These are phyloP conservation scores for Aspergillus thermomutatus DNA, from an alignment of 2,329 filamentous ascomycete species.

Conservation along the genomic window DNA sequence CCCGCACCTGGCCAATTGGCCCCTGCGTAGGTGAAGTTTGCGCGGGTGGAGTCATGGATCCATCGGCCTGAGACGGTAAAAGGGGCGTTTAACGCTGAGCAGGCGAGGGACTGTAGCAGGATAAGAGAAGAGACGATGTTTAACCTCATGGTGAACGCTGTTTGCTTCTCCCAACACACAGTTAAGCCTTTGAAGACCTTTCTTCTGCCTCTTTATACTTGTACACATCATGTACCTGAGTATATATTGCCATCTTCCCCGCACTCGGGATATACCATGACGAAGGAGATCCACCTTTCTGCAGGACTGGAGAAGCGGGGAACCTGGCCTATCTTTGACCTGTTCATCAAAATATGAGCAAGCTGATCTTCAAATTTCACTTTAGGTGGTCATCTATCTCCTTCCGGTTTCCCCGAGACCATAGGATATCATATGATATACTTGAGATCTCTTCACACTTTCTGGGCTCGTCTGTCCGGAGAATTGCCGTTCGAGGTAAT, in stretches of 20 bases:
- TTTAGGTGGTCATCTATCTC: too few relatives aligned
- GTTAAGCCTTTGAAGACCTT: too few relatives aligned
- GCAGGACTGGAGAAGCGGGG: neutral
- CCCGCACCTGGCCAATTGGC: conserved; percentile 32
- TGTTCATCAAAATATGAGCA: neutral
- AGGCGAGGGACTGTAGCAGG: neutral
- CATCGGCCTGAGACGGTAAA: conserved; percentile 33
- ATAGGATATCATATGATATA: neutral
- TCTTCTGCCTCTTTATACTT: neutral
- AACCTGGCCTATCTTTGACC: neutral
- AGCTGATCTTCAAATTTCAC: neutral
- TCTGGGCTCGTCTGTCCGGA: neutral
- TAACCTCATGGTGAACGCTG: neutral
- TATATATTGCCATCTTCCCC: neutral
- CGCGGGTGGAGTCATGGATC: conserved; percentile 37
- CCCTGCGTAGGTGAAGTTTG: conserved; percentile 26
- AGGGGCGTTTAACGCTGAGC: conserved; percentile 5
- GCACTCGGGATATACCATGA: neutral
- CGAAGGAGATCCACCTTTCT: neutral
- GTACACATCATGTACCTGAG: neutral
- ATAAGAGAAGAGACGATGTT: neutral
- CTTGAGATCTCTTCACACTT: neutral
- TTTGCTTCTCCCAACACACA: neutral
- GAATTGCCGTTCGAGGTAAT: neutral
- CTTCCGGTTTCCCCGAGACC: neutral